Conservation (phyloP, 1,139 yeast genomes). For the Scheffersomyces insectosa region DNA sequence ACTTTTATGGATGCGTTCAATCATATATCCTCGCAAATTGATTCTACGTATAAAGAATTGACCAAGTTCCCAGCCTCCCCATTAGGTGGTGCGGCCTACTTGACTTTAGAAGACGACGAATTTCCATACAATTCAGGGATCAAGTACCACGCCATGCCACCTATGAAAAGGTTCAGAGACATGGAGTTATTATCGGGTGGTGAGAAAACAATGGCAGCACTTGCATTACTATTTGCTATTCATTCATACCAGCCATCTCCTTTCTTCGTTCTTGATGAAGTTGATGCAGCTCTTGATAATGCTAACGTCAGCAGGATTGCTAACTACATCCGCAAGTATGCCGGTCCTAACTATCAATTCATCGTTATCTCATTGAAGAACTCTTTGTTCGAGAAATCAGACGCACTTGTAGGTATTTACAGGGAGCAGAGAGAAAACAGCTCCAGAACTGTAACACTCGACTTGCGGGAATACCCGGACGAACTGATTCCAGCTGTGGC, state of each 20-base stretch:
- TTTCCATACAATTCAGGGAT: conserved; percentile 85
- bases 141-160: conserved; percentile 95
- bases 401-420: conserved; percentile 90
- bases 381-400: conserved; percentile 83
- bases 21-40: conserved; percentile 73
- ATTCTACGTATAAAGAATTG: conserved; percentile 81
- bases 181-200: conserved; percentile 96
- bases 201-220: conserved; percentile 94
- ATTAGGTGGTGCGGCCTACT: conserved; percentile 89
- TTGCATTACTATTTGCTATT: conserved; percentile 86
- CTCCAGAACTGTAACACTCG: conserved; percentile 75
- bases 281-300: conserved; percentile 94
- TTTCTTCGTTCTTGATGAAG: conserved; percentile 92
- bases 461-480: conserved; percentile 62
- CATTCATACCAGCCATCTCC: conserved; percentile 94
- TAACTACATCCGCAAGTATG: conserved; percentile 73
- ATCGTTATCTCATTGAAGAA: conserved; percentile 92
- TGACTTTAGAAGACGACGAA: conserved; percentile 85
- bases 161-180: conserved; percentile 88
- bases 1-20: conserved; percentile 71
- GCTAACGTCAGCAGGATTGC: conserved; percentile 86
- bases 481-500: conserved; percentile 22
- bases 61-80: conserved; percentile 71
- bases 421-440: conserved; percentile 78
- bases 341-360: conserved; percentile 82